Conservation (phyloP, 208 protist genomes). For the Crithidia fasciculata region DNA sequence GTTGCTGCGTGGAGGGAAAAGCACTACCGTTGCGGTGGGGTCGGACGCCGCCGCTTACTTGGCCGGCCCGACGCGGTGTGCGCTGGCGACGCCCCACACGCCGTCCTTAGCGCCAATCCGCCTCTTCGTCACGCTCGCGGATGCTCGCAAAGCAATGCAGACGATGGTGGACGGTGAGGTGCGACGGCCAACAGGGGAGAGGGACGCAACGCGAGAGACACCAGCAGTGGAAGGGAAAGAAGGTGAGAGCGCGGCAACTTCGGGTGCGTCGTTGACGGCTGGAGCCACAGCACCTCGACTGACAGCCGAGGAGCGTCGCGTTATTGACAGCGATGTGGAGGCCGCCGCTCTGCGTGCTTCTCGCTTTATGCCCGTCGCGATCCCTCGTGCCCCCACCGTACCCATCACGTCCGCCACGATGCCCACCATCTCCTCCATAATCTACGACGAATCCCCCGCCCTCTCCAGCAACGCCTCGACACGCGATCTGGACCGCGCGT, state of each 20-base stretch:
- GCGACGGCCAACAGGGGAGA: background rate
- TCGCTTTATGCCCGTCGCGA: conserved; percentile 46
- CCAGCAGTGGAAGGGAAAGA: conserved; percentile 7
- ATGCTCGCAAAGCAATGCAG: conserved; percentile 29
- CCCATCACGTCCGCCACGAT: conserved; percentile 22
- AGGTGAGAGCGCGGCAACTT: background rate
- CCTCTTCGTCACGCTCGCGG: conserved; percentile 48
- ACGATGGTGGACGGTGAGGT: conserved; percentile 35
- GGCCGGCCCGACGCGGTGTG: conserved; percentile 18
- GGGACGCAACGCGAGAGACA: background rate
- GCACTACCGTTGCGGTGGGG: conserved; percentile 21
- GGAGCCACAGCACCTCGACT: background rate
- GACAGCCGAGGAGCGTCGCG: conserved; percentile 19
- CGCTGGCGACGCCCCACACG: conserved; percentile 17
- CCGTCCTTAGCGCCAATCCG: conserved; percentile 36
- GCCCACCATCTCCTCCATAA: conserved; percentile 4
- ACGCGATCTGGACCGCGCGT: background rate
- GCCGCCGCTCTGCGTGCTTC: conserved; percentile 62
- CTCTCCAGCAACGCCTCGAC: background rate
- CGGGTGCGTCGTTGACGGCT: background rate
- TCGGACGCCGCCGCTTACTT: conserved; percentile 25
- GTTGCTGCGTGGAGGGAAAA: conserved; percentile 24
- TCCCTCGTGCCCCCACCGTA: conserved; percentile 48
- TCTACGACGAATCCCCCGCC: background rate
- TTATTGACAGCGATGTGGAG: conserved; percentile 41